Conservation (phyloP, 805 yeast species). For the Torulaspora maleeae region DNA sequence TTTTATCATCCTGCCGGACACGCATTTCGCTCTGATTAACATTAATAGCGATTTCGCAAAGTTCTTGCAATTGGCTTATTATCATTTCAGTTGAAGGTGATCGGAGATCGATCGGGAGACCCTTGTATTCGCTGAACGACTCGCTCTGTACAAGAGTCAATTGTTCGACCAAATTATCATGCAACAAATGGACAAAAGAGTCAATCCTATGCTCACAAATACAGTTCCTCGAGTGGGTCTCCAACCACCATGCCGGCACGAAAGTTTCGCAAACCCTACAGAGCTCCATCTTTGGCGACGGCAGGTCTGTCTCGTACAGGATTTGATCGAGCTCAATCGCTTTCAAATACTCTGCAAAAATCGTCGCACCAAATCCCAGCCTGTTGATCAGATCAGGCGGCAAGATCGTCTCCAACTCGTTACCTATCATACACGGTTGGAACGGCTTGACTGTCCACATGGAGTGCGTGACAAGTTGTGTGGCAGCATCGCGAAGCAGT, state of each 20-base stretch:
- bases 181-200: slow-evolving; percentile 67
- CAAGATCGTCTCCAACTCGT: slow-evolving; percentile 42
- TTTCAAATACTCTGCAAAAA: slow-evolving; percentile 69
- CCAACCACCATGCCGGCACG: slow-evolving; percentile 96
- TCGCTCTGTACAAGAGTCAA: slow-evolving; percentile 42
- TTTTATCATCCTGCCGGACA: slow-evolving; percentile 21
- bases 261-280: slow-evolving; percentile 90
- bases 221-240: slow-evolving; percentile 84
- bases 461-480: slow-evolving; percentile 65
- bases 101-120: slow-evolving; percentile 36
- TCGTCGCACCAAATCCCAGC: slow-evolving; percentile 84
- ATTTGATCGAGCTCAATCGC: slow-evolving; percentile 60
- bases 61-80: slow-evolving; percentile 39
- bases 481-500: slow-evolving; percentile 57
- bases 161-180: slow-evolving; percentile 75
- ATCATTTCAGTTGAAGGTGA: slow-evolving; percentile 15
- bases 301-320: slow-evolving; percentile 58
- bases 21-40: slow-evolving; percentile 66
- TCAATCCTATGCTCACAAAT: slow-evolving; percentile 77
- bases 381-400: slow-evolving; percentile 67
- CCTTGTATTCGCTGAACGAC: slow-evolving; percentile 50
- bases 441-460: slow-evolving; percentile 87
- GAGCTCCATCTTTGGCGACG: slow-evolving; percentile 74
- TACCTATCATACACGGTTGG: slow-evolving; percentile 39
- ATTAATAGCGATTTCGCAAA: slow-evolving; percentile 69